A percentile compares a stretch with the other conserved stretches of the same genome.
Evolutionary conservation across 1,284 basidiomycete species (phyloP).

Genomic region (Microbotryum saponariae): DNA sequence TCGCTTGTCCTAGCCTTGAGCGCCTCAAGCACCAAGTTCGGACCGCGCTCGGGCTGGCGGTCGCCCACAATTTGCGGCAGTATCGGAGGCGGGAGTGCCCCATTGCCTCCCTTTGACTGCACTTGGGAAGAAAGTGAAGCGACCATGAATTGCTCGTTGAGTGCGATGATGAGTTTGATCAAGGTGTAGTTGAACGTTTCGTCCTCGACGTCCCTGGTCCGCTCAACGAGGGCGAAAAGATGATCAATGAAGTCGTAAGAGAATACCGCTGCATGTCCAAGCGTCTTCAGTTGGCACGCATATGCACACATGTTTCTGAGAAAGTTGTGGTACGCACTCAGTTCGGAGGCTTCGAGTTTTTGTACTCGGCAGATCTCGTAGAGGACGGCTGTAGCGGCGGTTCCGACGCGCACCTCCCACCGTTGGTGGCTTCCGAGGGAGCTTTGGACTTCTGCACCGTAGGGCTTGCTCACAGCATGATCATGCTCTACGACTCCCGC

Average conservation of each 20-base stretch:
- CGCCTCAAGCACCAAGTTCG: constrained; percentile 73
- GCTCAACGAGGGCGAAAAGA: constrained; percentile 88
- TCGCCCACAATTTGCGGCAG: constrained; percentile 12
- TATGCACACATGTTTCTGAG: background rate
- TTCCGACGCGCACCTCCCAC: constrained; percentile 30
- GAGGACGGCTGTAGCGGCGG: constrained; percentile 56
- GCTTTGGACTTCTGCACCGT: constrained; percentile 52
- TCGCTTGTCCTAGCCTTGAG: constrained; percentile 72
- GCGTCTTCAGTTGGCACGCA: background rate
- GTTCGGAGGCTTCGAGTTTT: constrained; percentile 64
- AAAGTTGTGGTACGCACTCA: constrained; percentile 51
- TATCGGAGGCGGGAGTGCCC: constrained; percentile 19
- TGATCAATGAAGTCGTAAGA: constrained; percentile 77
- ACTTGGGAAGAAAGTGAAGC: constrained; percentile 41
- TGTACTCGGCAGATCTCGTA: constrained; percentile 89
- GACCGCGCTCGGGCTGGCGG: constrained; percentile 15
- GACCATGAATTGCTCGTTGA: constrained; percentile 99
- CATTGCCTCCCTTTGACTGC: background rate
- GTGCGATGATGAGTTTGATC: constrained; percentile 81
- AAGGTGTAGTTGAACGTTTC: constrained; percentile 89
- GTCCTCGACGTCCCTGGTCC: constrained; percentile 76
- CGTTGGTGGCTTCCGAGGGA: constrained; percentile 42
- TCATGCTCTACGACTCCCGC: constrained; percentile 46
- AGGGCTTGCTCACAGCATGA: constrained; percentile 41
- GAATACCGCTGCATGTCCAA: constrained; percentile 55